Conservation (phyloP, 2,329 filamentous ascomycete genomes). For the Diplocarpon mali region DNA sequence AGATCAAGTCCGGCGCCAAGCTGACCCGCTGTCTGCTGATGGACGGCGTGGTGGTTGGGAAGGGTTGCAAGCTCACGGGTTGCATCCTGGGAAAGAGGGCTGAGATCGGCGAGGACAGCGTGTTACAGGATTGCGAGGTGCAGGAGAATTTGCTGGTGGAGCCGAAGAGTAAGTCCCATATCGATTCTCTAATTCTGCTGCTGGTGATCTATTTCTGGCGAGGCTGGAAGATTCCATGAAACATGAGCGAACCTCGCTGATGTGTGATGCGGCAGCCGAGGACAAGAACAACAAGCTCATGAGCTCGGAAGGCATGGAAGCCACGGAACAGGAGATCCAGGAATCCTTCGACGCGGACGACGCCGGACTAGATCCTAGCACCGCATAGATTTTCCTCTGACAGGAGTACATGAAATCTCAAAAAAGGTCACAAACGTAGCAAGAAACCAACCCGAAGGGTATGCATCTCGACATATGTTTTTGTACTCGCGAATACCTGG, state of each 20-base stretch:
- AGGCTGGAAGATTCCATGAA: not conserved
- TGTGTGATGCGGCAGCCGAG: constrained; percentile 37
- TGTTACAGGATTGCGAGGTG: constrained; percentile 83
- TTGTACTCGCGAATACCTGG: too few relatives aligned
- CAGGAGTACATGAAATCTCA: too few relatives aligned
- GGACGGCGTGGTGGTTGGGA: constrained; percentile 80
- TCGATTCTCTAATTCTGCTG: not conserved
- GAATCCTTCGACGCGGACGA: constrained; percentile 30
- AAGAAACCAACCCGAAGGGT: too few relatives aligned
- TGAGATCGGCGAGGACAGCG: constrained; percentile 69
- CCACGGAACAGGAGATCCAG: constrained; percentile 50
- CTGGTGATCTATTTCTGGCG: not conserved
- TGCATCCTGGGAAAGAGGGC: constrained; percentile 77
- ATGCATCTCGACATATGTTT: too few relatives aligned
- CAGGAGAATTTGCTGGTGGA: constrained; percentile 83
- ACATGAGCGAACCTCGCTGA: not conserved
- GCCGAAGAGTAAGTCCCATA: constrained; percentile 52
- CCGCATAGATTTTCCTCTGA: too few relatives aligned
- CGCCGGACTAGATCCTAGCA: not conserved
- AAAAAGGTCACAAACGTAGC: too few relatives aligned
- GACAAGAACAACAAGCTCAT: constrained; percentile 58
- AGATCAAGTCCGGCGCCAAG: constrained; percentile 76
- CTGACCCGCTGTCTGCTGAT: constrained; percentile 83
- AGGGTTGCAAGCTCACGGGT: constrained; percentile 72
- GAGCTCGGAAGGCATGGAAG: constrained; percentile 55